Conservation (phyloP, 139 green algal genomes). For the Penium margaritaceum region DNA sequence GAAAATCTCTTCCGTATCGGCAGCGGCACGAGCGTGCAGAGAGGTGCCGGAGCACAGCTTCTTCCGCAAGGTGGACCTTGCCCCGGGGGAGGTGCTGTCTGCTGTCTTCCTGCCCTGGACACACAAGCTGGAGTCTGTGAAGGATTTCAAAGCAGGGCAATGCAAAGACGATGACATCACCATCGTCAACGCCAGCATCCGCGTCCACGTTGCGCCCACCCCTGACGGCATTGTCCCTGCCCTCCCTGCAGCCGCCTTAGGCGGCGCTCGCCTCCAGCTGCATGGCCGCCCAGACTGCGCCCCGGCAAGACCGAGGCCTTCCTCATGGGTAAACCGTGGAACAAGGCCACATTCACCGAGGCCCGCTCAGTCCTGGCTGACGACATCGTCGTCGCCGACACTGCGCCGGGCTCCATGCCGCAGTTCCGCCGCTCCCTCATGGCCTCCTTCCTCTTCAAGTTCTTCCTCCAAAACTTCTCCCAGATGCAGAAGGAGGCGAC, state of each 20-base stretch:
- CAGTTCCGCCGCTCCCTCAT: slow-evolving; percentile 80
- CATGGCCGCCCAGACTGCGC: slow-evolving; percentile 61
- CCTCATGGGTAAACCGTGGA: slow-evolving; percentile 62
- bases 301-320: slow-evolving; percentile 20
- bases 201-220: too few species aligned
- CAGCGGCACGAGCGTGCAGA: too few species aligned
- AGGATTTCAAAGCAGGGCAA: slow-evolving; percentile 89
- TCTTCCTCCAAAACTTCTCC: slow-evolving; percentile 54
- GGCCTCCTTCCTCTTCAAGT: slow-evolving; percentile 87
- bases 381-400: slow-evolving; percentile 60
- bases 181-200: slow-evolving; percentile 83
- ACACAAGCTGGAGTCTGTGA: slow-evolving; percentile 69
- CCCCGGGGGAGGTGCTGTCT: slow-evolving; percentile 68
- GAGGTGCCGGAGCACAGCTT: slow-evolving; percentile 60
- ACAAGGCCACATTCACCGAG: slow-evolving; percentile 51
- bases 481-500: slow-evolving; percentile 26
- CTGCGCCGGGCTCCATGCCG: slow-evolving; percentile 75
- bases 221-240: too few species aligned
- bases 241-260: too few species aligned
- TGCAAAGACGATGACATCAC: slow-evolving; percentile 92
- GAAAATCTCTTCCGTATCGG: too few species aligned
- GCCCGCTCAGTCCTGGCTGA: slow-evolving; percentile 59
- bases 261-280: slow-evolving; percentile 79
- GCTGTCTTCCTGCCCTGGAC: slow-evolving; percentile 58
- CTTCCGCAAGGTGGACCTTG: slow-evolving; percentile 72